Evolutionary conservation across 2,329 filamentous ascomycete species (phyloP).

Genomic region (Colletotrichum orbiculare): DNA sequence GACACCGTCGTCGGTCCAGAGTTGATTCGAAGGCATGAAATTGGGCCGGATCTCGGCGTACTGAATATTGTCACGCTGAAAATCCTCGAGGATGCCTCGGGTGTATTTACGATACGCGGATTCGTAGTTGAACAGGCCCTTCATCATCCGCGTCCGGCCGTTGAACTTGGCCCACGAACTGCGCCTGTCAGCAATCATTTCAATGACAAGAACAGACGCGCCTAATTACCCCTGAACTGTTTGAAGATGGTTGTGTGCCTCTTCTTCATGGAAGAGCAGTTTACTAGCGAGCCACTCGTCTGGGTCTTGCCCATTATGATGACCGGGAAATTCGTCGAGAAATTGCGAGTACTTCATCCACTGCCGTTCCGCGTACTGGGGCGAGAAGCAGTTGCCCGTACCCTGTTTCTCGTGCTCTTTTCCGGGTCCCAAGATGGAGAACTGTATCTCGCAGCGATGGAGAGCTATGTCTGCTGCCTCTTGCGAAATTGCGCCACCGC

Average conservation of each 20-base stretch:
- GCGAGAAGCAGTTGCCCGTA: constrained; percentile 60
- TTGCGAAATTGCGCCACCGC: background rate
- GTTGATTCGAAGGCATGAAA: constrained; percentile 71
- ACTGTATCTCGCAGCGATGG: constrained; percentile 68
- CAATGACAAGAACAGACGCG: background rate
- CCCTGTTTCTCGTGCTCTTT: constrained; percentile 42
- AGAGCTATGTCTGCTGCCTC: constrained; percentile 38
- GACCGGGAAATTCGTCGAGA: constrained; percentile 46
- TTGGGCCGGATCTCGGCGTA: constrained; percentile 79
- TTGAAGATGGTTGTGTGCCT: constrained; percentile 65
- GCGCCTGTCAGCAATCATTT: constrained; percentile 30
- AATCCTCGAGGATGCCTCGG: constrained; percentile 66
- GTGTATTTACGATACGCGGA: constrained; percentile 72
- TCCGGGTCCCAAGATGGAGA: constrained; percentile 54
- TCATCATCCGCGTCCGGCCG: constrained; percentile 76
- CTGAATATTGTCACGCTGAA: constrained; percentile 73
- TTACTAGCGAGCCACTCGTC: constrained; percentile 70
- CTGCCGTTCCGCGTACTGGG: constrained; percentile 56
- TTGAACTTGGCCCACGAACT: constrained; percentile 74
- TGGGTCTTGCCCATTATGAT: constrained; percentile 42
- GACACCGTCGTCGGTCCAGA: constrained; percentile 68
- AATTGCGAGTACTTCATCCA: constrained; percentile 59
- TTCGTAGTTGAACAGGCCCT: constrained; percentile 76
- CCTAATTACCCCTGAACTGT: constrained; percentile 63
- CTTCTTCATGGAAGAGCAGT: constrained; percentile 69